Evolutionary conservation across 1,284 basidiomycete species (phyloP).

Genomic region (Cryptococcus sp.): DNA sequence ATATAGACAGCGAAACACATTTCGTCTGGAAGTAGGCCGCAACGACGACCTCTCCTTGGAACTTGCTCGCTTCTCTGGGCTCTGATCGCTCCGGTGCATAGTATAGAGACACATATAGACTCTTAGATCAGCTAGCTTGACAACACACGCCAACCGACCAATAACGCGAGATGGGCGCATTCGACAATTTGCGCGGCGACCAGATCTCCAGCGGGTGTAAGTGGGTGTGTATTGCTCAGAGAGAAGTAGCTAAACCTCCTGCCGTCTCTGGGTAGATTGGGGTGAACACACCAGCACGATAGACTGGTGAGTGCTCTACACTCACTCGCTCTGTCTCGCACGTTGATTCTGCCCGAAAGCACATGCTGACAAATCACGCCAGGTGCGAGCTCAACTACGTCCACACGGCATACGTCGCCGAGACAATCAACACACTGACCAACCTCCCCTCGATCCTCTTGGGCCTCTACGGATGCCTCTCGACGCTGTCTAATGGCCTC

Average conservation of each 20-base stretch:
- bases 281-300: conserved; percentile 42
- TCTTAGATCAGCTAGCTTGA: too few relatives aligned
- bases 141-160: too few relatives aligned
- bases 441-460: conserved; percentile 55
- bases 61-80: too few relatives aligned
- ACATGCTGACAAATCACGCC: background rate
- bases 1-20: too few relatives aligned
- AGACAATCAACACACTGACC: conserved; percentile 54
- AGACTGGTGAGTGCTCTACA: conserved; percentile 37
- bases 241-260: background rate
- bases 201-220: conserved; percentile 43
- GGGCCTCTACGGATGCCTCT: conserved; percentile 51
- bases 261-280: conserved; percentile 29
- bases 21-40: too few relatives aligned
- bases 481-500: conserved; percentile 26
- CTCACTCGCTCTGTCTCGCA: too few relatives aligned
- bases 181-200: conserved; percentile 43
- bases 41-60: too few relatives aligned
- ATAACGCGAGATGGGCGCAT: conserved; percentile 38
- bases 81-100: too few relatives aligned
- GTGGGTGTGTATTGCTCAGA: conserved; percentile 13
- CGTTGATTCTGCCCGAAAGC: background rate
- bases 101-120: too few relatives aligned
- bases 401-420: conserved; percentile 52
- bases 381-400: conserved; percentile 54